Conservation (phyloP, 805 yeast genomes). For the Starmerella kuoi region DNA sequence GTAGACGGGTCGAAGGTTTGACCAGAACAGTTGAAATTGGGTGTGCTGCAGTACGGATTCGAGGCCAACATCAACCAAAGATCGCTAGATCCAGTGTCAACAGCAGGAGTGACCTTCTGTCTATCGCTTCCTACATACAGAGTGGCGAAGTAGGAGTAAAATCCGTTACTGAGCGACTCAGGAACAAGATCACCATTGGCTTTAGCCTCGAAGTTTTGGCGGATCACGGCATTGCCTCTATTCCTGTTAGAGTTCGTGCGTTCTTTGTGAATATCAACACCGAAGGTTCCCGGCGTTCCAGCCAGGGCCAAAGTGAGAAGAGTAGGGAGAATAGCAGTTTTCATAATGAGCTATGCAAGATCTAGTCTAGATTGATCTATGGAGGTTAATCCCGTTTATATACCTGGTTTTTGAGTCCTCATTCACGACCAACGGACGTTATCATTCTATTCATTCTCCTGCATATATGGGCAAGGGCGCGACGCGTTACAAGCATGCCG, state of each 20-base stretch:
- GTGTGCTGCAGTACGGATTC: slow-evolving; percentile 14
- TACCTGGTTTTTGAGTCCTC: no score
- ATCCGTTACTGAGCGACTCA: slow-evolving; percentile 23
- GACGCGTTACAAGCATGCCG: no score
- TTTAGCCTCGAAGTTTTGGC: background rate
- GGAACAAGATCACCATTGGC: slow-evolving; percentile 1
- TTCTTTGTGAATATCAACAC: slow-evolving; percentile 4
- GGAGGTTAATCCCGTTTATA: no score
- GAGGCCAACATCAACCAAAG: slow-evolving; percentile 38
- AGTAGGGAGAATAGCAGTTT: slow-evolving; percentile 1
- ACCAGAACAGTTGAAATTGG: slow-evolving; percentile 20
- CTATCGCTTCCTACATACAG: slow-evolving; percentile 43
- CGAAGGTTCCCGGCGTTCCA: slow-evolving; percentile 6
- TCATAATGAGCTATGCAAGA: background rate
- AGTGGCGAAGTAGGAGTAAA: slow-evolving; percentile 24
- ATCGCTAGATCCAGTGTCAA: slow-evolving; percentile 66
- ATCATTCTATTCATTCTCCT: no score
- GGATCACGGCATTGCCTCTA: slow-evolving; percentile 1
- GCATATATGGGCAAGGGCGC: no score
- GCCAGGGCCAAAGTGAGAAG: slow-evolving; percentile 4
- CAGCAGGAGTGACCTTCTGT: slow-evolving; percentile 39
- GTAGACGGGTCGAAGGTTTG: slow-evolving; percentile 21
- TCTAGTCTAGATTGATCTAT: background rate
- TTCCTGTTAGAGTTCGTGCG: background rate
- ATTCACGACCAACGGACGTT: no score